A percentile compares a stretch with the other conserved stretches of the same genome.
Evolutionary conservation across 169 alveolate species (phyloP).

Genomic region (Sarcocystis neurona): DNA sequence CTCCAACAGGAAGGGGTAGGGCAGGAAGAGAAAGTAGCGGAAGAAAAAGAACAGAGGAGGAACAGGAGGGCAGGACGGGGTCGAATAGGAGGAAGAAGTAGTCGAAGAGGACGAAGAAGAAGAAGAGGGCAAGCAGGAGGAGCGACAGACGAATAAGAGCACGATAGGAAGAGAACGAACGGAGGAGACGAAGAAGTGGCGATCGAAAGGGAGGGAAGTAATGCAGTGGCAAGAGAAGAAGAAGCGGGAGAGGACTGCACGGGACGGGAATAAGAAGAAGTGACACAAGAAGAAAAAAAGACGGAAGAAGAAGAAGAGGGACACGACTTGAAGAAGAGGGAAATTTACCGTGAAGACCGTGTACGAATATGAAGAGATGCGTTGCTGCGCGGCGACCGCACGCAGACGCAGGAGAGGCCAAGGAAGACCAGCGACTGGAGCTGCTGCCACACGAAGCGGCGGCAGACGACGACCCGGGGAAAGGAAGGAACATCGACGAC

Average conservation of each 20-base stretch:
- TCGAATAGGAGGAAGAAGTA: too few relatives aligned
- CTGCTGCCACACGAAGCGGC: conserved; percentile 12
- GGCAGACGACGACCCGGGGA: background rate
- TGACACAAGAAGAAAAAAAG: background rate
- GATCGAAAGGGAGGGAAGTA: background rate
- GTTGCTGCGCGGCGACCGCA: conserved; percentile 48
- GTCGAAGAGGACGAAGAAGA: too few relatives aligned
- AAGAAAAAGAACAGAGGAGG: too few relatives aligned
- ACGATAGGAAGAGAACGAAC: too few relatives aligned
- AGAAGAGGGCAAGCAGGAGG: too few relatives aligned
- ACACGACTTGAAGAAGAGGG: too few relatives aligned
- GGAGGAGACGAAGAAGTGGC: too few relatives aligned
- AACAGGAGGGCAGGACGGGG: too few relatives aligned
- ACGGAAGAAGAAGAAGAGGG: background rate
- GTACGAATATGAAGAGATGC: conserved; percentile 91
- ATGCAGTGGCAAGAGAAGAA: background rate
- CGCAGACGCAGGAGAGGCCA: conserved; percentile 23
- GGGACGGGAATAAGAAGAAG: background rate
- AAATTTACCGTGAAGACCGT: conserved; percentile 93
- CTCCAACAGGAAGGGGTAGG: too few relatives aligned
- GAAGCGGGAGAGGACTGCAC: background rate
- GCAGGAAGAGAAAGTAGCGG: too few relatives aligned
- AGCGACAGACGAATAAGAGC: too few relatives aligned
- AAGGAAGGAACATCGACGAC: background rate
- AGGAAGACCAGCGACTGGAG: conserved; percentile 35